Percentiles rank a stretch among this genome's conserved stretches.
Conservation (phyloP, 345 rosid genomes). For the Brassica juncea region DNA sequence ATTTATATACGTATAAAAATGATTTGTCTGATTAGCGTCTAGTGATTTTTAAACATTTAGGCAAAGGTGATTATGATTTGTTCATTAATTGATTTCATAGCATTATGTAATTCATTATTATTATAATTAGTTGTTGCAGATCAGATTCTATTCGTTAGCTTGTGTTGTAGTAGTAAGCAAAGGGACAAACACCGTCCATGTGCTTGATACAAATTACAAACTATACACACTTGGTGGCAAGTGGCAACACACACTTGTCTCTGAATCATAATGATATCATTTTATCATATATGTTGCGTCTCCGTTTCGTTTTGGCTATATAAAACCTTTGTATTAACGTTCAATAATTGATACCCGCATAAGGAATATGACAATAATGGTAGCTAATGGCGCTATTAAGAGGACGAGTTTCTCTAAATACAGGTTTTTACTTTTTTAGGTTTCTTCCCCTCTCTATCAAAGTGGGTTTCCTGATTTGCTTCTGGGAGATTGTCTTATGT, state of each 20-base stretch:
- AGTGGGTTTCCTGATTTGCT: constrained; percentile 10
- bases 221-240: constrained; percentile 15
- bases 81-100: background rate
- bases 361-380: background rate
- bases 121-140: background rate
- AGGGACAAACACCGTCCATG: constrained; percentile 28
- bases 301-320: background rate
- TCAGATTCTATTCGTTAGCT: background rate
- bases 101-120: background rate
- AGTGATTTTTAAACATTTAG: background rate
- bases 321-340: constrained; percentile 7
- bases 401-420: constrained; percentile 7
- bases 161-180: constrained; percentile 1
- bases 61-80: background rate
- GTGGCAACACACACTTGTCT: constrained; percentile 21
- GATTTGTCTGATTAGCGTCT: background rate
- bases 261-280: background rate
- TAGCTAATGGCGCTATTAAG: background rate
- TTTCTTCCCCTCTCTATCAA: background rate
- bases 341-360: constrained; percentile 12
- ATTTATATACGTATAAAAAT: background rate
- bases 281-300: constrained; percentile 10
- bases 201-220: constrained; percentile 20
- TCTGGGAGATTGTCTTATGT: constrained; percentile 2
- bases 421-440: background rate